A percentile compares a stretch with the other conserved stretches of the same genome.
These are phyloP conservation scores for Bauhinia variegata DNA, from an alignment of 306 rosid species.

Conservation along the genomic window DNA sequence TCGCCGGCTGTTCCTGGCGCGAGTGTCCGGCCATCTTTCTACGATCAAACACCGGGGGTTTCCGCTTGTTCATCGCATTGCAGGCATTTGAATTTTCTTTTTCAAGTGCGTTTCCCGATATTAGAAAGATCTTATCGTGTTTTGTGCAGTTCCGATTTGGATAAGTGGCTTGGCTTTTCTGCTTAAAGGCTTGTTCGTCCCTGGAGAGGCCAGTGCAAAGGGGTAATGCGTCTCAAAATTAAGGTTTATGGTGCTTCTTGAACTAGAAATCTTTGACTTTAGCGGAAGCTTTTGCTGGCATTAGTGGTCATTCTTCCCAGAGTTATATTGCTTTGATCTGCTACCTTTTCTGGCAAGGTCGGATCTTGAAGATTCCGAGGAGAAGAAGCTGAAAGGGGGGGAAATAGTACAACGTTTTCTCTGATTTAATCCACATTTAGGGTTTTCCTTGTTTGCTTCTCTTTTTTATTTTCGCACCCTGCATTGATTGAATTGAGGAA, in stretches of 20 bases:
- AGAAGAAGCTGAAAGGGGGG: not conserved
- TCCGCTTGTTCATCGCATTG: not conserved
- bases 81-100: not conserved
- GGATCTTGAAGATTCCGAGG: conserved; percentile 36
- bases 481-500: conserved; percentile 46
- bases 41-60: conserved; percentile 16
- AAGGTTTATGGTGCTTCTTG: conserved; percentile 10
- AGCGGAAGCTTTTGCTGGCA: conserved; percentile 16
- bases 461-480: conserved; percentile 36
- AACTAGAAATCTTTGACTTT: not conserved
- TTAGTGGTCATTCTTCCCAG: conserved; percentile 27
- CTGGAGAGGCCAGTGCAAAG: conserved; percentile 13
- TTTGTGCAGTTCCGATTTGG: conserved; percentile 20
- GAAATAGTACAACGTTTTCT: not conserved
- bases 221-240: conserved; percentile 29
- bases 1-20: conserved; percentile 33
- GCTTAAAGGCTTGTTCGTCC: not conserved
- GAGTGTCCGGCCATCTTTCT: conserved; percentile 26
- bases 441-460: conserved; percentile 25
- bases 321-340: conserved; percentile 20
- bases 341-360: conserved; percentile 8
- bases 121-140: not conserved
- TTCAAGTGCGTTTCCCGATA: not conserved
- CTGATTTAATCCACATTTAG: conserved; percentile 35
- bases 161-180: conserved; percentile 9